Base-by-base conservation (phyloP, 1,139 yeast species). In the Saccharomycopsis crataegensis region DNA sequence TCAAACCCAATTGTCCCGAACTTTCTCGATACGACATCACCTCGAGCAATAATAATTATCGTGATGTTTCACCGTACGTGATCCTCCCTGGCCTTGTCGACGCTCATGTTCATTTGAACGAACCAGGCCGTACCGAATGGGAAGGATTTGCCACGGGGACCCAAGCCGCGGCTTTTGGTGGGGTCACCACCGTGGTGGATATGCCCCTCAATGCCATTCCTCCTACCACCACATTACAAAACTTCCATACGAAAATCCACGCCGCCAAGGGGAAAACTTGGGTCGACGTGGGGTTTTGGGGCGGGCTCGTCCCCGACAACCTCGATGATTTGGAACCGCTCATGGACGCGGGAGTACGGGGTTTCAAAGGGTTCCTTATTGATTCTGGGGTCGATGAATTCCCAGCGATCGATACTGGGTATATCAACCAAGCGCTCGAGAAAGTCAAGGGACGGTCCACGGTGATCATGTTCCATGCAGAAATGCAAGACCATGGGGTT, bases 201-300 rank as follows among this genome's bases (percentile, higher is more conserved):
- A 91, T 91, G 98, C 98, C 98, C 0, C 72, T 91, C 63, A 91
- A 91, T 67, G 96, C 97, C 2, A 85, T 90, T 53, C 97, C 97
- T 1, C 97, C 97, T 33, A 91, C 97, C 1, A 90, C 97, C 1
- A 88, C 86, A 1, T 75, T 90, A 1, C 80, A 77, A 58, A 88
- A 90, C 68, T 79, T 91, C 64, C 76, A 85, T 56, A 71, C 77
- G 58, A 91, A 91, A 66, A 73, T 88, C 57, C 72, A 76, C 16
- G 96, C 97, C 1, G 94, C 96, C 1, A 70, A 73, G 58, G 85
- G 81, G 52, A 86, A 90, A 67, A 79, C 91, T 57, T 90, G 96
- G 95, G 94, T 87, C 41, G 96, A 91, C 64, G 90, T 87, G 11
- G 97, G 90, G 0, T 90, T 91, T 67, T 91, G 97, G 97, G 98